These are phyloP conservation scores for Thozetella sp. DNA, from an alignment of 495 filamentous ascomycete species.

Conservation along the genomic window DNA sequence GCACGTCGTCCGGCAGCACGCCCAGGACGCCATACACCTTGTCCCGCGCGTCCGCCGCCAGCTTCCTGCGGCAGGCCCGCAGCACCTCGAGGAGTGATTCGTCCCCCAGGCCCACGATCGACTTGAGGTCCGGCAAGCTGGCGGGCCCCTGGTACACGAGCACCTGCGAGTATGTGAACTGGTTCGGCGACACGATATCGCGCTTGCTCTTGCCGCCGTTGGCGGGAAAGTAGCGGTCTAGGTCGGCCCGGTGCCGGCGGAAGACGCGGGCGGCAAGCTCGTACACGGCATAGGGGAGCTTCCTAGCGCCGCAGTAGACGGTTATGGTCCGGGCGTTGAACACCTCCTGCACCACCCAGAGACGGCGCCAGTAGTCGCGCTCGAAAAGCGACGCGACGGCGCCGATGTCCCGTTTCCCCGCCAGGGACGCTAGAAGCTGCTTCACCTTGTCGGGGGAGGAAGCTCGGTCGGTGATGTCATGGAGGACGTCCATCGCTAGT, in stretches of 20 bases:
- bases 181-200: background rate
- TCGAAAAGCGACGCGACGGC: constrained; percentile 27
- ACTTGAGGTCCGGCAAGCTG: constrained; percentile 6
- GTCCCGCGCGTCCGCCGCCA: constrained; percentile 16
- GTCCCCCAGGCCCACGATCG: background rate
- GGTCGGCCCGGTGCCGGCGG: constrained; percentile 5
- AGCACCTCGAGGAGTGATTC: constrained; percentile 6
- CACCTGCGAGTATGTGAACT: constrained; percentile 1
- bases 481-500: constrained; percentile 7
- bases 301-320: constrained; percentile 23
- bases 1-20: constrained; percentile 14
- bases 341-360: constrained; percentile 34
- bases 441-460: constrained; percentile 1
- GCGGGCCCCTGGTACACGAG: constrained; percentile 5
- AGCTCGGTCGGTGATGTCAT: background rate
- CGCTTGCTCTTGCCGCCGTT: constrained; percentile 1
- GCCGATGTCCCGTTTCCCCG: constrained; percentile 4
- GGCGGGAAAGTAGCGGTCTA: constrained; percentile 3
- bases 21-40: constrained; percentile 27
- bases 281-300: constrained; percentile 12
- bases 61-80: constrained; percentile 12
- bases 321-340: constrained; percentile 19
- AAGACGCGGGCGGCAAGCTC: constrained; percentile 6
- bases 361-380: constrained; percentile 29
- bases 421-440: background rate